These are phyloP conservation scores for Haplosporangium sp. DNA, from an alignment of 371 early-diverging fungal genomes.

Conservation along the genomic window DNA sequence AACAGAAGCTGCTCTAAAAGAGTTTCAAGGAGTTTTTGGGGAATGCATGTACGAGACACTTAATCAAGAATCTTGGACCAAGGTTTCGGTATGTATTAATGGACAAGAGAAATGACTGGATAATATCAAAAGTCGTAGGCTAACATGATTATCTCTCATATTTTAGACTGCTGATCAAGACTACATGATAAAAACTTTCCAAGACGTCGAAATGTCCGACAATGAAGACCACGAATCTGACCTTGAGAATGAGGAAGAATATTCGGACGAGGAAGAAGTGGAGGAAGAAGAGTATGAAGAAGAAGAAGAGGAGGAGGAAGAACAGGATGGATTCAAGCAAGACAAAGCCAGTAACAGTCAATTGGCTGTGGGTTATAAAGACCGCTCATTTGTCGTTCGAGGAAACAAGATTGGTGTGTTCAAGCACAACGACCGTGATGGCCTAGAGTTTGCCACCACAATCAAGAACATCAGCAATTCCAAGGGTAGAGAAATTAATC, in stretches of 20 bases:
- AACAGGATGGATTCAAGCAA: conserved; percentile 18
- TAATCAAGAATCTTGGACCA: conserved; percentile 59
- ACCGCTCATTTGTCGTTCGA: conserved; percentile 88
- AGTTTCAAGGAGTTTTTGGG: conserved; percentile 68
- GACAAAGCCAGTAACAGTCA: conserved; percentile 67
- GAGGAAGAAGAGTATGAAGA: conserved; percentile 31
- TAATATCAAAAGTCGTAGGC: not conserved
- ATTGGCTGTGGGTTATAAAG: conserved; percentile 82
- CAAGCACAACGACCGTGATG: conserved; percentile 73
- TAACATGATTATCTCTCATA: not conserved
- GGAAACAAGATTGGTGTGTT: conserved; percentile 90
- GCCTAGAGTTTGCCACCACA: conserved; percentile 73
- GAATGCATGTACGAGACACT: conserved; percentile 75
- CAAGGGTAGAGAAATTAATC: conserved; percentile 63
- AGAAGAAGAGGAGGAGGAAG: conserved; percentile 37
- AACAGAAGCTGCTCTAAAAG: conserved; percentile 55
- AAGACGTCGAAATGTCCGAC: conserved; percentile 68
- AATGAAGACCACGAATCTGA: conserved; percentile 3
- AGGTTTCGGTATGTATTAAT: conserved; percentile 54
- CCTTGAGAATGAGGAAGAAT: conserved; percentile 12
- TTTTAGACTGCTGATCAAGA: conserved; percentile 65
- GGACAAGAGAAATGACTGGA: not conserved
- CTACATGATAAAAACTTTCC: conserved; percentile 74
- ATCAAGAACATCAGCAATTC: conserved; percentile 69
- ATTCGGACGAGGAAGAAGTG: conserved; percentile 33